Evolutionary conservation across 108 stramenopile genomes (phyloP), one percentile per base, ranked within the genome.

Genomic region (Parietichytrium sp.): DNA sequence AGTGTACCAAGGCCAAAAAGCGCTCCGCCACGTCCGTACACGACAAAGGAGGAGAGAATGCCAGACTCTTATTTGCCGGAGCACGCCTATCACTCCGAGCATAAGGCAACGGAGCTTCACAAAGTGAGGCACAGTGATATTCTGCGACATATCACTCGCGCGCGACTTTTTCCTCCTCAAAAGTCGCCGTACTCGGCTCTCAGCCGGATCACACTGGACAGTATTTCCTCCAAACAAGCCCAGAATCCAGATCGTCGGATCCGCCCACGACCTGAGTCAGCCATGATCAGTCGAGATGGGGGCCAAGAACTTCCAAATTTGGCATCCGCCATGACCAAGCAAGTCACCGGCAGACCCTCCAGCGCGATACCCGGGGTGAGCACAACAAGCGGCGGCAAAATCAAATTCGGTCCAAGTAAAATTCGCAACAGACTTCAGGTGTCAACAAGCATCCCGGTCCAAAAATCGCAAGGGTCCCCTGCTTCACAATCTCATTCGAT

Each of bases 241-340:
- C 61, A 45, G n/a, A 42, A n/a, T 6, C n/a, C n/a, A n/a, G 45
- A 36, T 23, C 61, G 61, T 6, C 61, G 61, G 10, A 15, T 38
- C 38, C 61, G 61, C 1, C 61, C 61, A 2, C 36, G 61, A 25
- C 61, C 61, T 10, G 61, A 72, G 61, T 45, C 61, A 10, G 61
- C 61, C 10, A 72, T 72, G 61, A 42, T 72, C n/a, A 72, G 61
- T 1, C 29, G 61, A 6, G 36, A 45, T 27, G 61, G 61, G 1
- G 61, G 61, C 33, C 61, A 72, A 27, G 61, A 72, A 42, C 61
- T 72, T 38, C 61, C 61, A 6, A 7, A 45, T 0, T n/a, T 72
- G 61, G 6, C 61, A 25, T 72, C 61, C n/a, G 38, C 61, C 10
- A 72, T 42, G 33, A 36, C 33, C 20, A 20, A 72, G 42, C 61